Conservation (phyloP, 768 basidiomycete species). For the Tulasnella sp. region DNA sequence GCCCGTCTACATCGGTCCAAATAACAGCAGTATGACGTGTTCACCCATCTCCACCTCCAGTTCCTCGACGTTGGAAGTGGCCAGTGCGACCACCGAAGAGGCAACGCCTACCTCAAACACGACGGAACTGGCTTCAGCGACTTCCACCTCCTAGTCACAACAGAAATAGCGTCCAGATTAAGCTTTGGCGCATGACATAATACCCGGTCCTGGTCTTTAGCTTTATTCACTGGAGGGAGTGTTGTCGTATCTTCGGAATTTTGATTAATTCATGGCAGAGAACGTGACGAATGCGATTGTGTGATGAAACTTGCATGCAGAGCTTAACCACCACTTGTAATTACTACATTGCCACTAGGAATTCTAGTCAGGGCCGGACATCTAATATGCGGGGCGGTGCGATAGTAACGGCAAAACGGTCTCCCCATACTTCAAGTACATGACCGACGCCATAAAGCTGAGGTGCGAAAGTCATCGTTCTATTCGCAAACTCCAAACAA, state of each 20-base stretch:
- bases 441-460: constrained; percentile 10
- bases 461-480: constrained; percentile 25
- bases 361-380: no score
- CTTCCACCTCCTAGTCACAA: neutral
- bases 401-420: constrained; percentile 12
- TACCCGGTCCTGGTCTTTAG: no score
- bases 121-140: neutral
- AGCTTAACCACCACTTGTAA: constrained; percentile 18
- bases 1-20: neutral
- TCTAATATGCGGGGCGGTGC: neutral
- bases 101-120: neutral
- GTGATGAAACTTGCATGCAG: no score
- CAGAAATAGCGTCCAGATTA: neutral
- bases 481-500: constrained; percentile 22
- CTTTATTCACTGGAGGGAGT: no score
- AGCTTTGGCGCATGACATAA: no score
- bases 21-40: neutral
- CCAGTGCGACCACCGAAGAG: neutral
- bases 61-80: neutral
- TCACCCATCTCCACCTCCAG: neutral
- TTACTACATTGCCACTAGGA: neutral
- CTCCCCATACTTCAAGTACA: constrained; percentile 25
- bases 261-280: no score
- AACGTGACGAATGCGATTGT: no score
- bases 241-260: neutral